Base-by-base conservation (phyloP, 2,329 filamentous ascomycete genomes). In the Coniochaeta pulveracea region DNA sequence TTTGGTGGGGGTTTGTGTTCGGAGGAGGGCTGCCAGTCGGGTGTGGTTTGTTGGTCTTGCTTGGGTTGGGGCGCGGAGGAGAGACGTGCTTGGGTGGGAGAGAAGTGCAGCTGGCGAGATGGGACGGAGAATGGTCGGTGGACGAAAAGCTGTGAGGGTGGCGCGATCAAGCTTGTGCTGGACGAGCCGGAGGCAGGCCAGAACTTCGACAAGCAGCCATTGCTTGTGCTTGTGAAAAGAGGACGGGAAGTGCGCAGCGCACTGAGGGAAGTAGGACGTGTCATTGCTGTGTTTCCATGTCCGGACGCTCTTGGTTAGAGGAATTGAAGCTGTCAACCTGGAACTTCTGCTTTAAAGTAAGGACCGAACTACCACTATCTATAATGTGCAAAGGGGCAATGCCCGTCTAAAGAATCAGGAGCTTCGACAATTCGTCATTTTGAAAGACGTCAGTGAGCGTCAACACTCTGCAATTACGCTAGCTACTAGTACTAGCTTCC, bases 281-380 rank as follows among this genome's bases (percentile, higher is more conserved):
- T 37, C 40, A 43, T 44, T 29, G 33, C 17, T 23, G 19, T 21
- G 7, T 17, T 15, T n/a, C n/a, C 28, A 31, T 31, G 28, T 22
- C 11, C 8, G n/a, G n/a, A n/a, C n/a, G n/a, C 26, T 10, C 16
- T 33, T 26, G 27, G 16, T 29, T 18, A 17, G 14, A 3, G 12
- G 15, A 15, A 15, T 25, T 23, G 27, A 29, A 29, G 10, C 9
- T 29, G 26, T 19, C 16, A n/a, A 27, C 9, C 18, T 26, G 25
- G 9, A 7, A 15, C 25, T 26, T 4, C 9, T 12, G 8, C n/a
- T n/a, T n/a, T n/a, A n/a, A n/a, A n/a, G n/a, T n/a, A n/a, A n/a
- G n/a, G n/a, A n/a, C n/a, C n/a, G n/a, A n/a, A n/a, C n/a, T n/a
- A n/a, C n/a, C n/a, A n/a, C n/a, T n/a, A n/a, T n/a, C n/a, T n/a